A percentile compares a stretch with the other conserved stretches of the same genome.
These are phyloP conservation scores for Fusarium paranaense DNA, from an alignment of 2,329 filamentous ascomycete species.

Conservation along the genomic window DNA sequence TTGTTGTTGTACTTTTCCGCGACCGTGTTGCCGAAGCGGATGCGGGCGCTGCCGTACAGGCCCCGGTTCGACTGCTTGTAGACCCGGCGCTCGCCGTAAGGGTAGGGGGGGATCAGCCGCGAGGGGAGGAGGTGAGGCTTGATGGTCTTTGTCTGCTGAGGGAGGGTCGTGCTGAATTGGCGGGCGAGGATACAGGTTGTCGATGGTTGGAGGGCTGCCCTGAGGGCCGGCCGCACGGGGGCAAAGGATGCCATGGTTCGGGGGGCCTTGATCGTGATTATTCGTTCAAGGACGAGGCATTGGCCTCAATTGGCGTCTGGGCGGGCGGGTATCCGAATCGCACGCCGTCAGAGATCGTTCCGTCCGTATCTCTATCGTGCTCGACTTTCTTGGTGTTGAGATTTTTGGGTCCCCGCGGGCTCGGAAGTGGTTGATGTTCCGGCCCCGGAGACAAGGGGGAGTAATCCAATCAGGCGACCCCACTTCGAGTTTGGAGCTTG, in stretches of 20 bases:
- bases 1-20: constrained; percentile 77
- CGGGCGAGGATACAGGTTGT: constrained; percentile 23
- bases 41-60: constrained; percentile 76
- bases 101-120: constrained; percentile 73
- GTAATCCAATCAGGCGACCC: constrained; percentile 49
- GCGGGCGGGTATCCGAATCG: constrained; percentile 9
- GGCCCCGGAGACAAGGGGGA: constrained; percentile 26
- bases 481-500: constrained; percentile 33
- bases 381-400: constrained; percentile 30
- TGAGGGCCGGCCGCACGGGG: constrained; percentile 35
- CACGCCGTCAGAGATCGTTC: constrained; percentile 31
- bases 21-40: constrained; percentile 85
- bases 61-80: constrained; percentile 87
- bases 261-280: neutral
- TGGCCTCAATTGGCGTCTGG: constrained; percentile 37
- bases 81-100: constrained; percentile 74
- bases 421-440: constrained; percentile 44
- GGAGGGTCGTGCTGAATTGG: constrained; percentile 53
- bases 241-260: constrained; percentile 39
- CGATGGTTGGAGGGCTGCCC: constrained; percentile 23
- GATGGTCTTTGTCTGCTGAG: constrained; percentile 55
- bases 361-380: neutral
- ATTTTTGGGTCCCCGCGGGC: constrained; percentile 36
- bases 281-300: constrained; percentile 35
- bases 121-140: constrained; percentile 58